Evolutionary conservation across 352 stramenopile species (phyloP).

Genomic region (Globisporangium megalacanthum): DNA sequence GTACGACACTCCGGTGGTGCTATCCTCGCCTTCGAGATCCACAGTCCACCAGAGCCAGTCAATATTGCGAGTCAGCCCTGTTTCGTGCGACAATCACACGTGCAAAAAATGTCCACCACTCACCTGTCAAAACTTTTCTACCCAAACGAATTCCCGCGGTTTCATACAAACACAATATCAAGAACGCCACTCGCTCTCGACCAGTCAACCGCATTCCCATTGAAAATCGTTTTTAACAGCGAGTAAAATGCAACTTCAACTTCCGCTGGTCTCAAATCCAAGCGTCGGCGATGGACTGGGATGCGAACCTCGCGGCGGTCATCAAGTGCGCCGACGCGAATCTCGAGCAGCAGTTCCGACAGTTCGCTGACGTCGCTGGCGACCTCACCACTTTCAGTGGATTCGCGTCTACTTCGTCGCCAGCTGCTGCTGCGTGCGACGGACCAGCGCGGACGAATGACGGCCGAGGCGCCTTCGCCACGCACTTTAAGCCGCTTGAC

Average conservation of each 20-base stretch:
- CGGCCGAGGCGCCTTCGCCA: background rate
- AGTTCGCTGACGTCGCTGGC: slow-evolving; percentile 42
- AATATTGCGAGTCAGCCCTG: background rate
- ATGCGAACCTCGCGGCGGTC: slow-evolving; percentile 63
- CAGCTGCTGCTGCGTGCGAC: background rate
- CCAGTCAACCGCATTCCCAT: background rate
- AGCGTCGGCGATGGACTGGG: slow-evolving; percentile 18
- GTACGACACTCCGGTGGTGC: background rate
- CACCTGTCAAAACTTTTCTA: background rate
- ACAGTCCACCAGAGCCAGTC: too few relatives aligned
- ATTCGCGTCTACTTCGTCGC: background rate
- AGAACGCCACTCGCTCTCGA: background rate
- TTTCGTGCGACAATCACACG: background rate
- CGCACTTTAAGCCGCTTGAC: slow-evolving; percentile 4
- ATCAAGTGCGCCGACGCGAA: slow-evolving; percentile 82
- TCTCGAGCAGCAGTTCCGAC: slow-evolving; percentile 68
- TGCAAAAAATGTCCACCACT: background rate
- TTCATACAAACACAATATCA: background rate
- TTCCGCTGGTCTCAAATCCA: background rate
- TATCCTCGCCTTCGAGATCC: background rate
- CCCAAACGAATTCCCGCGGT: too few relatives aligned
- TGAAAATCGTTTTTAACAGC: background rate
- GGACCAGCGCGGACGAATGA: too few relatives aligned
- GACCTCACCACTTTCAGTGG: slow-evolving; percentile 11
- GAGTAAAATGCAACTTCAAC: background rate